Percentiles rank a stretch among this genome's conserved stretches.
Conservation (phyloP, 805 yeast genomes). For the Wickerhamomyces ciferrii region DNA sequence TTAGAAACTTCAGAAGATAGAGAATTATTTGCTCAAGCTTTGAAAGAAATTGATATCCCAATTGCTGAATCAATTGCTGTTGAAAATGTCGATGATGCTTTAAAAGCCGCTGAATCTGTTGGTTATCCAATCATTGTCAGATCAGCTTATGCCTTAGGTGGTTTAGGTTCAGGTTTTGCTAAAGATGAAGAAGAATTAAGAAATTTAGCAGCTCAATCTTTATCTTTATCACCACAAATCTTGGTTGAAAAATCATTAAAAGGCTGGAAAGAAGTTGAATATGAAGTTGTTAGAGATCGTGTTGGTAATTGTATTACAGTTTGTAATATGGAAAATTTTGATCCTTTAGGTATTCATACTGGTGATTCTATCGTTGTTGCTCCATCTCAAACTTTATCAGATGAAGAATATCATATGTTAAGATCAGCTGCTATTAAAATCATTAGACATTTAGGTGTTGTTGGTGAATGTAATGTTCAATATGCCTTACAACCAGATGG, state of each 20-base stretch:
- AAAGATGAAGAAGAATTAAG: constrained; percentile 74
- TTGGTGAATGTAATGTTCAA: constrained; percentile 98
- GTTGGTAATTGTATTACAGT: constrained; percentile 97
- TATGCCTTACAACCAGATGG: constrained; percentile 96
- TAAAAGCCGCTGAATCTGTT: constrained; percentile 79
- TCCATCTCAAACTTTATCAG: constrained; percentile 95
- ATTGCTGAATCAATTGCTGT: constrained; percentile 97
- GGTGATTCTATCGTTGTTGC: constrained; percentile 99
- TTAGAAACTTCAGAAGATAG: constrained; percentile 97
- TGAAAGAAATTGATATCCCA: constrained; percentile 92
- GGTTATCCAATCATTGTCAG: constrained; percentile 97
- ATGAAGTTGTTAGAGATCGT: constrained; percentile 96
- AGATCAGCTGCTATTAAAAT: constrained; percentile 96
- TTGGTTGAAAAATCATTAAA: constrained; percentile 93
- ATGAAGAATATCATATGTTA: constrained; percentile 96
- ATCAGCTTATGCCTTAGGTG: constrained; percentile 96
- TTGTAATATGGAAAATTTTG: constrained; percentile 98
- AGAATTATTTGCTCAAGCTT: constrained; percentile 90
- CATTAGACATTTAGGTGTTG: constrained; percentile 96
- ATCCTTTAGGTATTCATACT: constrained; percentile 96
- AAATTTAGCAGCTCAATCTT: constrained; percentile 84
- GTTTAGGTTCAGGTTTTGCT: constrained; percentile 97
- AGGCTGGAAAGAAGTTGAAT: constrained; percentile 99
- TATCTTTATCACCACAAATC: constrained; percentile 90
- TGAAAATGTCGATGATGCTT: constrained; percentile 87